Evolutionary conservation across 306 rosid species (phyloP), one percentile per base, ranked within the genome.

Genomic region (Ziziphus jujuba): DNA sequence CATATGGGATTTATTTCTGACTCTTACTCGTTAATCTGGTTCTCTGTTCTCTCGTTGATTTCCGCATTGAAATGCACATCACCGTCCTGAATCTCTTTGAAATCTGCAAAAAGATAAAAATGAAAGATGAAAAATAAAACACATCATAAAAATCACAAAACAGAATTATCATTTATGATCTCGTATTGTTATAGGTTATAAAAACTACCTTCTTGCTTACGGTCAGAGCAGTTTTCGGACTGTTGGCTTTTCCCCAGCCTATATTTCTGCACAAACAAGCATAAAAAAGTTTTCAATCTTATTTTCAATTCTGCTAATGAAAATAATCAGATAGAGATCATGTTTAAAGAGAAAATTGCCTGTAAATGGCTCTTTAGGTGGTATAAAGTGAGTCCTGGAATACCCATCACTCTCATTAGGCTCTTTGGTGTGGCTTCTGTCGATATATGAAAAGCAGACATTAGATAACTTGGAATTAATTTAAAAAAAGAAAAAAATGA

Each of bases 331-430:
- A 25, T 1, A 63, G 44, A 24, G 67, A 78, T 75, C 54, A 76
- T 56, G 65, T 60, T 28, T 9, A 53, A 66, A 54, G 65, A 56
- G 44, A 62, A 17, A 73, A 72, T 71, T 79, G 75, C 99, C 96
- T 95, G 99, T 66, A 95, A 91, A 82, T 95, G 99, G 84, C 99
- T 95, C 95, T 95, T 95, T 22, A 95, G 80, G 71, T 95, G 99
- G 87, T 91, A 91, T 72, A 95, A 75, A 77, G 95, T 95, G 33
- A 95, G 90, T 47, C 99, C 97, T 67, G 89, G 85, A 80, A 95
- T 80, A 44, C 89, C 92, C 99, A 95, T 87, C 74, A 79, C 74
- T 63, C 92, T 87, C 99, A 84, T 87, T 78, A 95, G 78, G 77
- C 88, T 81, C 91, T 95, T 95, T 23, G 99, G 99, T 3, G 99